Base-by-base conservation (phyloP, 2,329 filamentous ascomycete genomes). In the Ceratocystis variospora region DNA sequence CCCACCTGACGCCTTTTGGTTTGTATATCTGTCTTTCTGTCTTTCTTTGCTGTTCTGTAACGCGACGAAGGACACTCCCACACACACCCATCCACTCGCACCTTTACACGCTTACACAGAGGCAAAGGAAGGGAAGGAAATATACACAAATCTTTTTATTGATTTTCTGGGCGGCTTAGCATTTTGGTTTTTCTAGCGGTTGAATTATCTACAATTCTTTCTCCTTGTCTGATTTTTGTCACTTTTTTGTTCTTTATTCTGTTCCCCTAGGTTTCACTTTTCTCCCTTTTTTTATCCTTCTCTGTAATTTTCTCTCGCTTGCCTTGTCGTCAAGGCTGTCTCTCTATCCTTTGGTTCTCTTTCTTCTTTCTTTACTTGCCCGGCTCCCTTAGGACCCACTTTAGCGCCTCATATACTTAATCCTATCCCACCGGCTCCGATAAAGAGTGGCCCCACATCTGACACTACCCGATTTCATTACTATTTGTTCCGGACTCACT, bases 301-400 rank as follows among this genome's bases (percentile, higher is more conserved):
- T 48, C 15, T 65, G 33, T 37, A 59, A 33, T 61, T 45, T 41
- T 62, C 57, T 22, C 33, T 61, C 63, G 41, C 28, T 25, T 28
- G 50, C 50, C 50, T 55, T 55, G 25, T 15, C 50, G 50, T 55
- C 22, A 25, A 55, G 50, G 50, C 50, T 28, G 25, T 31, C 50
- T 31, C 3, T 48, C 19, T 48, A 48, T 48, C 3, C 19, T 48
- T 48, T 48, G 8, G 5, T 1, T 48, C 17, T 48, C 19, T 15
- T n/a, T n/a, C 63, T 64, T 33, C 46, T 17, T 64, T 12, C 48
- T 64, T 7, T 22, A 3, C 46, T 10, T 17, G 46, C 12, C 46
- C 44, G 17, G 17, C 41, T 57, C 46, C 3, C 5, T 25, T 31
- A 6, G 37, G 37, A 41, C 37, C 37, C 37, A 41, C 12, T 41